phyloP scores from a whole-genome alignment of 306 rosid species.

The Gleditsia sinensis region DNA sequence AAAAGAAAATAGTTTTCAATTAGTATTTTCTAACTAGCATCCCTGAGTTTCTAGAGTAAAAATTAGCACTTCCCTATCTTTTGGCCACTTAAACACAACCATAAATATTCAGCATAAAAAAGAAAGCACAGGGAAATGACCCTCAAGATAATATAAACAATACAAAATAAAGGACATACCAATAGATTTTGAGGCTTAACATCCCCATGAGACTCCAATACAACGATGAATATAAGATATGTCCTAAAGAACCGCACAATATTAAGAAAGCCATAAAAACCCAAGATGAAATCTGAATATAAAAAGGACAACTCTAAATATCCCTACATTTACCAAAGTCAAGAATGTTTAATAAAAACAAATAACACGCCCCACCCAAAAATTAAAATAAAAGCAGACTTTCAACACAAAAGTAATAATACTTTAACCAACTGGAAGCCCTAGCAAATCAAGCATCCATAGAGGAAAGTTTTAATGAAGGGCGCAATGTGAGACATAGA shows the following conservation, averaged over 20 bases:
- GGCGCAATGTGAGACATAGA: neutral
- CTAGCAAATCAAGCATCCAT: neutral
- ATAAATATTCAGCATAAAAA: slow-evolving; percentile 8
- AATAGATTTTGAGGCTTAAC: slow-evolving; percentile 95
- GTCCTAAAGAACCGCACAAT: slow-evolving; percentile 85
- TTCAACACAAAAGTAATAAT: neutral
- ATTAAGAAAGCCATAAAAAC: slow-evolving; percentile 23
- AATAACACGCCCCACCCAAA: neutral
- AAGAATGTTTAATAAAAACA: neutral
- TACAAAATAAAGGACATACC: slow-evolving; percentile 49
- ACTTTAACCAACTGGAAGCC: neutral
- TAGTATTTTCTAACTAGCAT: slow-evolving; percentile 11
- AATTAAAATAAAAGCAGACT: neutral
- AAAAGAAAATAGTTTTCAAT: neutral
- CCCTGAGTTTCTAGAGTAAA: neutral
- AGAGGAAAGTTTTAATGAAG: neutral
- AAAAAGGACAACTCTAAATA: neutral
- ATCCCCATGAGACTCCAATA: slow-evolving; percentile 96
- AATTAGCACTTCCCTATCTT: slow-evolving; percentile 1
- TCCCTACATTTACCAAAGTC: neutral
- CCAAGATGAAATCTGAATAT: slow-evolving; percentile 6
- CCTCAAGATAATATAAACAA: neutral
- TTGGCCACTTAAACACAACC: slow-evolving; percentile 20
- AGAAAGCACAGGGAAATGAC: neutral
- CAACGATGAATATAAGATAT: slow-evolving; percentile 89